phyloP scores from a whole-genome alignment of 345 rosid genomes.

The Hirschfeldia incana region DNA sequence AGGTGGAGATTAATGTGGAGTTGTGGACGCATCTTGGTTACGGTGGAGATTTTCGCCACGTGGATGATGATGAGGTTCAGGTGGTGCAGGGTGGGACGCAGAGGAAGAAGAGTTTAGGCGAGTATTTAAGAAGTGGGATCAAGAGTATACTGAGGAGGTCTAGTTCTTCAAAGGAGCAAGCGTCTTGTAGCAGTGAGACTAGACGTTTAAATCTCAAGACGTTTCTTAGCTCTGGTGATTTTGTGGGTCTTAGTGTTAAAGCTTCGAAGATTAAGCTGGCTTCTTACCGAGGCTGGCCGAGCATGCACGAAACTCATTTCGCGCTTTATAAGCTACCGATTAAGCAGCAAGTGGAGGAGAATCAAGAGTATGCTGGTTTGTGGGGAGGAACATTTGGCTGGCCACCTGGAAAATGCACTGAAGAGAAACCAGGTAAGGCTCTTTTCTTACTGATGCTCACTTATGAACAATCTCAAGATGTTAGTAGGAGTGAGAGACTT shows the following conservation, averaged over 20 bases:
- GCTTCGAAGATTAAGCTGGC: conserved; percentile 58
- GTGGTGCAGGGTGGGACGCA: conserved; percentile 30
- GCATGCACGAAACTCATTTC: conserved; percentile 67
- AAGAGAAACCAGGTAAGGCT: conserved; percentile 53
- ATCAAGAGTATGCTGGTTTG: conserved; percentile 66
- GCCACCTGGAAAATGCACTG: conserved; percentile 63
- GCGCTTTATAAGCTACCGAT: conserved; percentile 74
- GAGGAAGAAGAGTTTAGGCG: conserved; percentile 52
- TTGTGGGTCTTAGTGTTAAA: conserved; percentile 55
- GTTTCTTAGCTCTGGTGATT: conserved; percentile 64
- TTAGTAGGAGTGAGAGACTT: conserved; percentile 36
- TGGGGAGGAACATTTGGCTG: conserved; percentile 94
- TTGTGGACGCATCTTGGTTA: conserved; percentile 46
- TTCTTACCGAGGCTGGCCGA: conserved; percentile 85
- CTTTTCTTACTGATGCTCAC: conserved; percentile 75
- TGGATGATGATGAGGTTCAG: conserved; percentile 44
- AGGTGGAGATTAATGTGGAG: conserved; percentile 49
- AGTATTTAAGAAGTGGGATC: conserved; percentile 52
- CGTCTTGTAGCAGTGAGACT: conserved; percentile 57
- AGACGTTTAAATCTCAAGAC: conserved; percentile 55
- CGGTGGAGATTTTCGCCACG: conserved; percentile 26
- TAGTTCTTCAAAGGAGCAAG: conserved; percentile 35
- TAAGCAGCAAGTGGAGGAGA: conserved; percentile 38
- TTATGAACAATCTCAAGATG: conserved; percentile 59
- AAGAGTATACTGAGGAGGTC: conserved; percentile 64